These are phyloP conservation scores for Arthrobotrys sphaeroides DNA, from an alignment of 2,329 filamentous ascomycete genomes.

Conservation along the genomic window DNA sequence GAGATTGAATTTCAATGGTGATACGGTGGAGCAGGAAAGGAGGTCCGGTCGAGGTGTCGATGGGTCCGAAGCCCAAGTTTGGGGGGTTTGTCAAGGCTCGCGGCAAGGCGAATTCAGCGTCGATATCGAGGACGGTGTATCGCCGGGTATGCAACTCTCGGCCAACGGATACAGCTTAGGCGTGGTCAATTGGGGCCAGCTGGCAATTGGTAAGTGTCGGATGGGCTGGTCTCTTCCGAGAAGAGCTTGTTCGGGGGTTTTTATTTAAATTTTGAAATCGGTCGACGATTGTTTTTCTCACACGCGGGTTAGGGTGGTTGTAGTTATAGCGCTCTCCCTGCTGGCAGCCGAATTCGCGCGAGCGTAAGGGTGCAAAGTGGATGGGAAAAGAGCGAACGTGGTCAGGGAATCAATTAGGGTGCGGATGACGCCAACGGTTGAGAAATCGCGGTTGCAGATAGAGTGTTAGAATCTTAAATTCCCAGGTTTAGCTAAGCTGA, in stretches of 20 bases:
- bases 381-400: not conserved
- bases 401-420: not conserved
- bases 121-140: slow-evolving; percentile 32
- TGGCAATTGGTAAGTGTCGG: slow-evolving; percentile 22
- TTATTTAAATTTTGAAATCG: slow-evolving; percentile 1
- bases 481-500: not conserved
- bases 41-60: slow-evolving; percentile 14
- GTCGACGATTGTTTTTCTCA: not conserved
- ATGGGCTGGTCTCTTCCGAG: not conserved
- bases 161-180: slow-evolving; percentile 6
- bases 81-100: slow-evolving; percentile 49
- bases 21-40: slow-evolving; percentile 23
- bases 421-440: slow-evolving; percentile 5
- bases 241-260: too few species aligned
- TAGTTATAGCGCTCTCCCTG: not conserved
- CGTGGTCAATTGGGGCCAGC: slow-evolving; percentile 13
- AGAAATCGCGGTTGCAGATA: not conserved
- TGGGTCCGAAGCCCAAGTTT: not conserved
- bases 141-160: slow-evolving; percentile 33
- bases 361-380: not conserved
- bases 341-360: too few species aligned
- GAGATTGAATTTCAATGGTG: slow-evolving; percentile 27
- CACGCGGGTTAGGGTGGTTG: not conserved
- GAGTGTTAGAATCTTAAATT: not conserved
- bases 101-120: slow-evolving; percentile 43